Conservation (phyloP, 345 rosid genomes). For the Barbarea vulgaris region DNA sequence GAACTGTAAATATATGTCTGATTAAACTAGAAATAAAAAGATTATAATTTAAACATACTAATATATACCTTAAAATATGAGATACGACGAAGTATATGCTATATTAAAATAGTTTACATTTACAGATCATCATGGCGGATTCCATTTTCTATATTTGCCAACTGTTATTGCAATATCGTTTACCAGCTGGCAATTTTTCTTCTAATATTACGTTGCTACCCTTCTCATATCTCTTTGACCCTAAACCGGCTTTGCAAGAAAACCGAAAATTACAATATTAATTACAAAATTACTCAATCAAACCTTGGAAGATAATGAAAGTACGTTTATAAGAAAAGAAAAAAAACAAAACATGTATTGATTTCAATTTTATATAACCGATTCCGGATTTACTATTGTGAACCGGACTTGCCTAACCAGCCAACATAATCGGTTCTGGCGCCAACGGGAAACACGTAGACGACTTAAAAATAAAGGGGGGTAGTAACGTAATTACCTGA, state of each 20-base stretch:
- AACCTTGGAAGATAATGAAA: neutral
- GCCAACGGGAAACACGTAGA: slow-evolving; percentile 15
- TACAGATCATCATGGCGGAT: slow-evolving; percentile 18
- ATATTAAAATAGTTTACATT: neutral
- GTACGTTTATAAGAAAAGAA: neutral
- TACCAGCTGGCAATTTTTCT: slow-evolving; percentile 27
- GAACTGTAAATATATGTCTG: neutral
- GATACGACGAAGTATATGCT: slow-evolving; percentile 1
- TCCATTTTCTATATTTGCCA: slow-evolving; percentile 25
- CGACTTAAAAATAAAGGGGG: slow-evolving; percentile 26
- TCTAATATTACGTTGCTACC: neutral
- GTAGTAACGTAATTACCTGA: slow-evolving; percentile 16
- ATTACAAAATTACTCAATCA: neutral
- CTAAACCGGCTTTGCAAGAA: neutral
- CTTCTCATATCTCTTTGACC: neutral
- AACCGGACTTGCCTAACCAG: slow-evolving; percentile 20
- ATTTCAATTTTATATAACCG: neutral
- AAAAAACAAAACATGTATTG: neutral
- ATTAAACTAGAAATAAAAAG: neutral
- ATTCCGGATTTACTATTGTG: neutral
- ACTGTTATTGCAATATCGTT: slow-evolving; percentile 22
- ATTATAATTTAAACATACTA: neutral
- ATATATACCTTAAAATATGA: neutral
- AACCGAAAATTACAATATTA: neutral
- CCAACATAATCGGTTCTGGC: slow-evolving; percentile 31